Conservation (phyloP, 2,329 filamentous ascomycete genomes). For the Colletotrichum spinosum region DNA sequence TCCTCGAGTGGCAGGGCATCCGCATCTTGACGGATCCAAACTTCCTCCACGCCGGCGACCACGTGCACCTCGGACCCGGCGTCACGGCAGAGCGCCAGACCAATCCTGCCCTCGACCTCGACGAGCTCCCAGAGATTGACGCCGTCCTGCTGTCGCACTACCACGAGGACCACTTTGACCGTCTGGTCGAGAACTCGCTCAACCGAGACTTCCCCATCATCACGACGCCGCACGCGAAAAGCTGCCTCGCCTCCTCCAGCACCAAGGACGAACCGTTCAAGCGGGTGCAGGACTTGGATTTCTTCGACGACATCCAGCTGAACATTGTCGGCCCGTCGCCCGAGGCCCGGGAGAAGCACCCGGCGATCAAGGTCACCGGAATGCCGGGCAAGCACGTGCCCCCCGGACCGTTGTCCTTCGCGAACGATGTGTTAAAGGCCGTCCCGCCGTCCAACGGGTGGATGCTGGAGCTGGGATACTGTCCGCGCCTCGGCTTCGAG, state of each 20-base stretch:
- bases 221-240: conserved; percentile 70
- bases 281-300: conserved; percentile 66
- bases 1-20: conserved; percentile 64
- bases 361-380: conserved; percentile 67
- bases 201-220: conserved; percentile 69
- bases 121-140: conserved; percentile 70
- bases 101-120: conserved; percentile 70
- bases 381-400: conserved; percentile 75
- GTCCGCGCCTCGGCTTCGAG: not conserved
- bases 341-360: conserved; percentile 35
- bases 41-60: conserved; percentile 74
- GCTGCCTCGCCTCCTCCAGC: conserved; percentile 57
- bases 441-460: conserved; percentile 76
- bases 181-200: conserved; percentile 51
- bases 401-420: conserved; percentile 48
- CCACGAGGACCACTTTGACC: conserved; percentile 64
- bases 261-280: conserved; percentile 60
- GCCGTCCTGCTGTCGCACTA: conserved; percentile 72
- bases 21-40: conserved; percentile 71
- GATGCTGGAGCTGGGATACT: conserved; percentile 71
- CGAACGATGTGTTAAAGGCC: conserved; percentile 53
- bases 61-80: conserved; percentile 74
- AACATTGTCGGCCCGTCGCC: not conserved
- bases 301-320: conserved; percentile 59
- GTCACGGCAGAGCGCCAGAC: conserved; percentile 66